Evolutionary conservation across 2,329 filamentous ascomycete genomes (phyloP).

Genomic region (Sphaerulina vaccinii): DNA sequence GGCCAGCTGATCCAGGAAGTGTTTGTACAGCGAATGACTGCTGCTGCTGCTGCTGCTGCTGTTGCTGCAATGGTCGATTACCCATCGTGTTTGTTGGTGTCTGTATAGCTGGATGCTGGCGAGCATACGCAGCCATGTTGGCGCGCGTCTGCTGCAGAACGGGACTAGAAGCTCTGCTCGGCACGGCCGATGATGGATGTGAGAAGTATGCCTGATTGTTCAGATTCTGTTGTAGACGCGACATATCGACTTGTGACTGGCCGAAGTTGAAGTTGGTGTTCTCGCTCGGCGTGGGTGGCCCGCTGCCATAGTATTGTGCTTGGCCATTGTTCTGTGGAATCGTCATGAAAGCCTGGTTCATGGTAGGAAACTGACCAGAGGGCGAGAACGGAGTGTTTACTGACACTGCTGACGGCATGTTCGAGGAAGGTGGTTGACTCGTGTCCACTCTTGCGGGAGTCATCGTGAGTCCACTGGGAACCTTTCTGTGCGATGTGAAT

Average conservation of each 20-base stretch:
- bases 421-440: constrained; percentile 33
- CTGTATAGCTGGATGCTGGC: constrained; percentile 33
- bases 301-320: constrained; percentile 33
- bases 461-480: constrained; percentile 76
- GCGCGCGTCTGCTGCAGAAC: constrained; percentile 41
- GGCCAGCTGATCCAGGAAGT: constrained; percentile 18
- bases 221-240: constrained; percentile 26
- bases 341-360: constrained; percentile 36
- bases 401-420: constrained; percentile 32
- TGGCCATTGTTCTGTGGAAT: constrained; percentile 33
- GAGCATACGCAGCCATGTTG: constrained; percentile 37
- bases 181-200: constrained; percentile 34
- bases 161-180: constrained; percentile 77
- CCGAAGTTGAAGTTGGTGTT: constrained; percentile 29
- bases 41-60: constrained; percentile 19
- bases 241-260: constrained; percentile 28
- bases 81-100: constrained; percentile 30
- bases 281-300: constrained; percentile 35
- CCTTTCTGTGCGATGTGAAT: constrained; percentile 50
- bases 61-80: constrained; percentile 16
- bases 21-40: constrained; percentile 19
- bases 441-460: constrained; percentile 71
- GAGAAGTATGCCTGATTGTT: constrained; percentile 34
- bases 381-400: constrained; percentile 41
- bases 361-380: constrained; percentile 37